Conservation (phyloP, 805 yeast species). For the Ogataea sp. region DNA sequence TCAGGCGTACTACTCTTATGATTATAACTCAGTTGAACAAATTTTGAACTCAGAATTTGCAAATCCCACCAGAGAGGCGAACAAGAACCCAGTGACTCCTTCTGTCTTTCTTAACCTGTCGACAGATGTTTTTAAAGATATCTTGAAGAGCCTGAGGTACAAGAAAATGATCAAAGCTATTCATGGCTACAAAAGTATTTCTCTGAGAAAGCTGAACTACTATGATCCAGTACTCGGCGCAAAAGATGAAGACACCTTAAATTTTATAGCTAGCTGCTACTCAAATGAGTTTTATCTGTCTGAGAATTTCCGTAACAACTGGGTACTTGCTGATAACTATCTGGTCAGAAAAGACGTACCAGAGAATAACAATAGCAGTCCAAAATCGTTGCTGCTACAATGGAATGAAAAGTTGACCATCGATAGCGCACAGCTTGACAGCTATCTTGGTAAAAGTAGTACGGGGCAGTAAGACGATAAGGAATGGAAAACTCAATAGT, state of each 20-base stretch:
- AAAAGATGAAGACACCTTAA: neutral
- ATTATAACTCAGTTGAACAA: neutral
- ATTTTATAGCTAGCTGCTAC: neutral
- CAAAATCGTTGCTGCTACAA: neutral
- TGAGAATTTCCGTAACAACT: neutral
- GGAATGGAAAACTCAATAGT: too few species aligned
- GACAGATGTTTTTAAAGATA: constrained; percentile 4
- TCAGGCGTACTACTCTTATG: constrained; percentile 7
- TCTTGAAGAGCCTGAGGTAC: constrained; percentile 7
- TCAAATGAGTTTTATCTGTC: neutral
- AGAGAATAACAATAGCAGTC: neutral
- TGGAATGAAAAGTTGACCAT: neutral
- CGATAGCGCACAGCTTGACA: neutral
- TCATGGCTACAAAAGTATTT: constrained; percentile 2
- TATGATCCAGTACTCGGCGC: neutral
- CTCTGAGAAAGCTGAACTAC: neutral
- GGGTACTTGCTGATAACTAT: neutral
- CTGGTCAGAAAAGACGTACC: too few species aligned
- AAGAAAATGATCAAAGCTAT: constrained; percentile 4
- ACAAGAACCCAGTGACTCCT: neutral
- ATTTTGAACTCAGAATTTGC: neutral
- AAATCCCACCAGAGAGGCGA: neutral
- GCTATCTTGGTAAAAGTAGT: neutral
- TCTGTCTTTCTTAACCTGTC: neutral
- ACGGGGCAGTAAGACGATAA: too few species aligned